Evolutionary conservation across 2,329 filamentous ascomycete genomes (phyloP).

Genomic region (Lachnellula occidentalis): DNA sequence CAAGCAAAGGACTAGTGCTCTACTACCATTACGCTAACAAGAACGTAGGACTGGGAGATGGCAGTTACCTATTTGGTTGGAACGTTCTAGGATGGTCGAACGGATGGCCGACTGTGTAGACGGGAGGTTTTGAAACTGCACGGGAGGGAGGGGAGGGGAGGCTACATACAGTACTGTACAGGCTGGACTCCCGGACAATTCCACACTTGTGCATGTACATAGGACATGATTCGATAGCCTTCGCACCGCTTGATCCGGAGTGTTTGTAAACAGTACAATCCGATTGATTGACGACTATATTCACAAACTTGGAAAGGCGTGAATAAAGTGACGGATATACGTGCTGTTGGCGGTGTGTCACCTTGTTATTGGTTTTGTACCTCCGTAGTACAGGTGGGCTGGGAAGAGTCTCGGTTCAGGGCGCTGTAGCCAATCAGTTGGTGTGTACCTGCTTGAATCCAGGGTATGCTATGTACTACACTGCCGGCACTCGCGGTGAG

Average conservation of each 20-base stretch:
- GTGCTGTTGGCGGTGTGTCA: not conserved
- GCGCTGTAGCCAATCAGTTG: not conserved
- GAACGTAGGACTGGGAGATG: slow-evolving; percentile 45
- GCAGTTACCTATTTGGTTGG: slow-evolving; percentile 42
- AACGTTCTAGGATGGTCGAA: slow-evolving; percentile 38
- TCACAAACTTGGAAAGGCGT: not conserved
- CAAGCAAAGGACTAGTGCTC: slow-evolving; percentile 45
- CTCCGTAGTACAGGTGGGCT: slow-evolving; percentile 6
- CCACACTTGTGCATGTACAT: not conserved
- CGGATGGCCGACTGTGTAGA: slow-evolving; percentile 40
- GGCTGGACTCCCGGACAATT: not conserved
- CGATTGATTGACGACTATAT: not conserved
- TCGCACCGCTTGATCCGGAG: not conserved
- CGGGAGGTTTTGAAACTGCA: not conserved
- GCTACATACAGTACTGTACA: no score
- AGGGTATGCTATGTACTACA: not conserved
- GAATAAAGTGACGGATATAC: not conserved
- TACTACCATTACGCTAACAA: slow-evolving; percentile 61
- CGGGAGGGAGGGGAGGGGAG: no score
- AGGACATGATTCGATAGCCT: not conserved
- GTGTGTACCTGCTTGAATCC: not conserved
- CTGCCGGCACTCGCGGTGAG: not conserved
- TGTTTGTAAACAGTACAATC: not conserved
- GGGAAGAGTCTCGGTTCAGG: slow-evolving; percentile 1
- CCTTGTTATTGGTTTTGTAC: slow-evolving; percentile 1